These are phyloP conservation scores for Smittium culicis DNA, from an alignment of 371 early-diverging fungal species.

Conservation along the genomic window DNA sequence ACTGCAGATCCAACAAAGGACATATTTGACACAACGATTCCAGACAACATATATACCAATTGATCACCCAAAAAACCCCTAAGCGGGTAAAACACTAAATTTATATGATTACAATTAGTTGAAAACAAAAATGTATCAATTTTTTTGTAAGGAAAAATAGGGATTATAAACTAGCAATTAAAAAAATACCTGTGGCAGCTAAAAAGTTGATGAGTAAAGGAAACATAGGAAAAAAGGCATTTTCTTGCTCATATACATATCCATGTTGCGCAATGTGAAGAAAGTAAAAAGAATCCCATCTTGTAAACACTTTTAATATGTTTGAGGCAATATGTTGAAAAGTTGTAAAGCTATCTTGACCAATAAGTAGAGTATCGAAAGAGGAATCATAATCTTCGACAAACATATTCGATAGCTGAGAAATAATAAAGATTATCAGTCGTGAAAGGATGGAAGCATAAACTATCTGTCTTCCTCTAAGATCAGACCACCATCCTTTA, in stretches of 20 bases:
- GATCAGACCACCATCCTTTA: constrained; percentile 7
- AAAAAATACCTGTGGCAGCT: not conserved
- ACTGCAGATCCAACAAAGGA: constrained; percentile 64
- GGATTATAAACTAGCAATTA: not conserved
- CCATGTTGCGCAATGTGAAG: constrained; percentile 62
- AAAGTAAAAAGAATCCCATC: constrained; percentile 92
- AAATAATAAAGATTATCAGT: constrained; percentile 20
- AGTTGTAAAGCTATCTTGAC: constrained; percentile 5
- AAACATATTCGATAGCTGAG: constrained; percentile 31
- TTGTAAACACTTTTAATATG: constrained; percentile 42
- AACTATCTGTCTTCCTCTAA: constrained; percentile 16
- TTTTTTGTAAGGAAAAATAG: not conserved
- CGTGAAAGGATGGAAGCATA: constrained; percentile 21
- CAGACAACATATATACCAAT: constrained; percentile 41
- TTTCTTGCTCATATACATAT: constrained; percentile 76
- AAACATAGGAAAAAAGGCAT: constrained; percentile 83
- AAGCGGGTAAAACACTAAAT: constrained; percentile 37
- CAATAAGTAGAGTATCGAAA: constrained; percentile 20
- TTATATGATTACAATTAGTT: constrained; percentile 25
- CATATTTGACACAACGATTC: constrained; percentile 52
- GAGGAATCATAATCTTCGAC: constrained; percentile 43
- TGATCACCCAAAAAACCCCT: constrained; percentile 31
- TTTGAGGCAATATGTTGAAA: constrained; percentile 17
- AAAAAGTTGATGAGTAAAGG: constrained; percentile 35
- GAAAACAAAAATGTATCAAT: no score